Evolutionary conservation across 371 early-diverging fungal genomes (phyloP).

Genomic region (Sporodiniella umbellata): DNA sequence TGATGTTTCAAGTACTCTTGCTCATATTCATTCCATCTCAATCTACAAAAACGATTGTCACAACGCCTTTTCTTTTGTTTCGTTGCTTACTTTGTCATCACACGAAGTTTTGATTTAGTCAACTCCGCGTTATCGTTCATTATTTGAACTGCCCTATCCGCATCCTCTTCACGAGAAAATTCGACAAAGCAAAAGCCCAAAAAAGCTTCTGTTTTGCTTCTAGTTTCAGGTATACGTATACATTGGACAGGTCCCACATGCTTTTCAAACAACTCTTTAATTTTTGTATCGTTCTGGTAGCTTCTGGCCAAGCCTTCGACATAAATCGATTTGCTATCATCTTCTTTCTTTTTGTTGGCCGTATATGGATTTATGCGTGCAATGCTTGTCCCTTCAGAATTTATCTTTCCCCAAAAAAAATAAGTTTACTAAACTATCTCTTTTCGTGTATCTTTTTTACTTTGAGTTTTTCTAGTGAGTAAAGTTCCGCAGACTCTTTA

Average conservation of each 20-base stretch:
- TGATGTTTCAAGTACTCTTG: slow-evolving; percentile 28
- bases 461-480: slow-evolving; percentile 12
- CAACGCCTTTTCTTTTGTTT: not conserved
- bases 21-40: slow-evolving; percentile 21
- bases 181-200: slow-evolving; percentile 44
- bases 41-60: slow-evolving; percentile 9
- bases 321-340: slow-evolving; percentile 42
- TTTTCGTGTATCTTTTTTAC: slow-evolving; percentile 5
- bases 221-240: slow-evolving; percentile 30
- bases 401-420: slow-evolving; percentile 3
- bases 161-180: slow-evolving; percentile 27
- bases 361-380: slow-evolving; percentile 37
- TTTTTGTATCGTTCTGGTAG: slow-evolving; percentile 20
- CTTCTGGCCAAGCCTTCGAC: slow-evolving; percentile 31
- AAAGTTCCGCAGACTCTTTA: slow-evolving; percentile 8
- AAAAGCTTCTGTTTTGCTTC: slow-evolving; percentile 6
- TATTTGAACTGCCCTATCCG: slow-evolving; percentile 23
- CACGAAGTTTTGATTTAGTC: slow-evolving; percentile 19
- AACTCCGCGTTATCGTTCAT: not conserved
- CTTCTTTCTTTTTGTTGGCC: slow-evolving; percentile 21
- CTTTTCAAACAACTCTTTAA: slow-evolving; percentile 20
- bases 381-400: slow-evolving; percentile 7
- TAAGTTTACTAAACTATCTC: not conserved
- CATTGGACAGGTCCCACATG: slow-evolving; percentile 34
- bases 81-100: slow-evolving; percentile 41